phyloP scores from a whole-genome alignment of 2,329 filamentous ascomycete species.

The Pseudogymnoascus sp. region DNA sequence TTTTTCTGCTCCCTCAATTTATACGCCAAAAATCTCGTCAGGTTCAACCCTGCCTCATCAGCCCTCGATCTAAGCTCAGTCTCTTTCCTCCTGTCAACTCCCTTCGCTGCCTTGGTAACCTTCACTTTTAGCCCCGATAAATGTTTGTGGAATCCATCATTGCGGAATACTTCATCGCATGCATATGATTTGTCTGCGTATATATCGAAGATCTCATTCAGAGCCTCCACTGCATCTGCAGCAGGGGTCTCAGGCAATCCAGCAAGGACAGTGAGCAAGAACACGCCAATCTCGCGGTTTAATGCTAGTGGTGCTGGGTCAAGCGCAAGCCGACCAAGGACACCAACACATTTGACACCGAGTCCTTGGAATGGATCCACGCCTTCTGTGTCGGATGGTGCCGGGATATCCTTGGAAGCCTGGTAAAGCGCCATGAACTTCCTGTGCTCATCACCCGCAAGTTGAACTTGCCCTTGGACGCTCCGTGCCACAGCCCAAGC shows the following conservation, averaged over 20 bases:
- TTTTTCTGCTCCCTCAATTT: conserved; percentile 36
- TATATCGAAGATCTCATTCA: conserved; percentile 60
- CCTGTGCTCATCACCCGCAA: conserved; percentile 45
- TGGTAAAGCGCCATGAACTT: conserved; percentile 60
- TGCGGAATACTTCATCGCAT: conserved; percentile 59
- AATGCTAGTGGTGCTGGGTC: conserved; percentile 42
- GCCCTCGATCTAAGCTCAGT: conserved; percentile 49
- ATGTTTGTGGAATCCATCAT: conserved; percentile 49
- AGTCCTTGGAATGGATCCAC: conserved; percentile 51
- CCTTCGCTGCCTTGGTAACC: conserved; percentile 48
- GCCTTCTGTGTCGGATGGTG: conserved; percentile 20
- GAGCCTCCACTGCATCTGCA: conserved; percentile 53
- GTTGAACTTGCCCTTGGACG: conserved; percentile 40
- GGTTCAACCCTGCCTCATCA: conserved; percentile 53
- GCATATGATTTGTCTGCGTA: conserved; percentile 52
- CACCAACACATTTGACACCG: conserved; percentile 58
- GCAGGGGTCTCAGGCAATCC: conserved; percentile 43
- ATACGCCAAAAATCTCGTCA: conserved; percentile 54
- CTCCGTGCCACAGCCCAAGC: conserved; percentile 57
- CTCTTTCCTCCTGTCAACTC: conserved; percentile 50
- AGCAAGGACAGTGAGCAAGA: conserved; percentile 48
- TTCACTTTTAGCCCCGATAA: conserved; percentile 47
- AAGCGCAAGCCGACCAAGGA: conserved; percentile 54
- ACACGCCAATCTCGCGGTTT: conserved; percentile 56
- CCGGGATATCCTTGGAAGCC: conserved; percentile 39